Evolutionary conservation across 257 asterid species (phyloP), one percentile per base, ranked within the genome.

Genomic region (Solanum pennellii): DNA sequence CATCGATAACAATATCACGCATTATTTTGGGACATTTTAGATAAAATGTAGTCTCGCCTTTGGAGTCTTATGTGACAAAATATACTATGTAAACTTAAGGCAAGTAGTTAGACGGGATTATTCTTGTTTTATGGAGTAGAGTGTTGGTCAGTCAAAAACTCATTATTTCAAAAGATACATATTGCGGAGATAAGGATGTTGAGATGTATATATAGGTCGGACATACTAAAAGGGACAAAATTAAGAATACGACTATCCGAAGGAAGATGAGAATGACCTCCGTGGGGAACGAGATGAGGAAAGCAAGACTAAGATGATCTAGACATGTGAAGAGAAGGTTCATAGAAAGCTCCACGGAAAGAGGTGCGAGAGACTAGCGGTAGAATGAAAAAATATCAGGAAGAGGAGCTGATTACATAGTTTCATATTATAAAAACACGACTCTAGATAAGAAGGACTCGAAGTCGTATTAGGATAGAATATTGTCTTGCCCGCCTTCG

Each of bases 401-500:
- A 10, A 56, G 5, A 56, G 12, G n/a, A 56, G 12, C 10, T 52
- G 11, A 52, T 3, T 56, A 56, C 25, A 1, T 11, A 56, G 1
- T 59, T 59, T 59, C 12, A 59, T 59, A 8, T 56, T 2, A 59
- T 59, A 59, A 59, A 25, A 0, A 1, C 66, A 59, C 3, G 12
- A 59, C 25, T 59, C 25, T 59, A 59, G 5, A 59, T 59, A 20
- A 2, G 1, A 59, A 59, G 1, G 12, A 20, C 5, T 20, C 0
- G 12, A 59, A 10, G 5, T 56, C n/a, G 65, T 56, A 56, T 18
- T 18, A 18, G 0, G 65, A 56, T 56, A 56, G 0, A 56, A 18
- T 18, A 18, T 56, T 56, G 2, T 56, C n/a, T 18, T 56, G 4
- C 1, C 0, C 20, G 0, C 1, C 11, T 18, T 56, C 5, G 0